phyloP scores from a whole-genome alignment of 2,329 filamentous ascomycete genomes.

The Tolypocladium album region DNA sequence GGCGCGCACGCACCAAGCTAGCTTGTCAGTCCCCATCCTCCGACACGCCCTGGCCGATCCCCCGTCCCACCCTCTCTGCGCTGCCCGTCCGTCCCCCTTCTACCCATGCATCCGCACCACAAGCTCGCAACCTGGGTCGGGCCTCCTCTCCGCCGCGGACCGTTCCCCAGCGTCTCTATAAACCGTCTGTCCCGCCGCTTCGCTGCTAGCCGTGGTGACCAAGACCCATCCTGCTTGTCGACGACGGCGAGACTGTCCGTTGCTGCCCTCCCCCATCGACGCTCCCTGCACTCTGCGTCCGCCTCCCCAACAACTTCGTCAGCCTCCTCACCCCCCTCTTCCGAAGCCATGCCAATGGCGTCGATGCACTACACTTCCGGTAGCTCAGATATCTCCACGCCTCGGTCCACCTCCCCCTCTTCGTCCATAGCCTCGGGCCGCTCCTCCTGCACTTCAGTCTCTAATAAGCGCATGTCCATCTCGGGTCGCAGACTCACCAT shows the following conservation, averaged over 20 bases:
- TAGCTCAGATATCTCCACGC: constrained; percentile 41
- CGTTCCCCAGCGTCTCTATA: constrained; percentile 7
- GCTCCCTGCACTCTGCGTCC: constrained; percentile 1
- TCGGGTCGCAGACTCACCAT: constrained; percentile 39
- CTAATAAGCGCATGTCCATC: constrained; percentile 40
- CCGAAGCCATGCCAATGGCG: constrained; percentile 16
- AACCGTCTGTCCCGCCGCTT: constrained; percentile 4
- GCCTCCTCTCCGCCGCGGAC: constrained; percentile 7
- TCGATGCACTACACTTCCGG: constrained; percentile 31
- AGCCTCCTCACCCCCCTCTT: constrained; percentile 4
- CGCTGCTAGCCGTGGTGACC: constrained; percentile 1
- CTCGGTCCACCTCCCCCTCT: constrained; percentile 41
- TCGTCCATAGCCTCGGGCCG: constrained; percentile 34
- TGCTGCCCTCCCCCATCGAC: neutral
- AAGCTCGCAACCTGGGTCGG: constrained; percentile 6
- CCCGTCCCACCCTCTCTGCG: constrained; percentile 1
- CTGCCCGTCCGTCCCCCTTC: neutral
- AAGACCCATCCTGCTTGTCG: neutral
- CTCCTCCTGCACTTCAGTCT: constrained; percentile 39
- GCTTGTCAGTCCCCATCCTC: constrained; percentile 5
- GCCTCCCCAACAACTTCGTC: constrained; percentile 3
- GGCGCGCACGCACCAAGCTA: neutral
- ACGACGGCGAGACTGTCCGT: neutral
- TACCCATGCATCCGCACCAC: constrained; percentile 9
- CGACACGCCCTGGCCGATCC: constrained; percentile 3